Evolutionary conservation across 2,329 filamentous ascomycete genomes (phyloP), one percentile per base, ranked within the genome.

Genomic region (Cordyceps fumosorosea): DNA sequence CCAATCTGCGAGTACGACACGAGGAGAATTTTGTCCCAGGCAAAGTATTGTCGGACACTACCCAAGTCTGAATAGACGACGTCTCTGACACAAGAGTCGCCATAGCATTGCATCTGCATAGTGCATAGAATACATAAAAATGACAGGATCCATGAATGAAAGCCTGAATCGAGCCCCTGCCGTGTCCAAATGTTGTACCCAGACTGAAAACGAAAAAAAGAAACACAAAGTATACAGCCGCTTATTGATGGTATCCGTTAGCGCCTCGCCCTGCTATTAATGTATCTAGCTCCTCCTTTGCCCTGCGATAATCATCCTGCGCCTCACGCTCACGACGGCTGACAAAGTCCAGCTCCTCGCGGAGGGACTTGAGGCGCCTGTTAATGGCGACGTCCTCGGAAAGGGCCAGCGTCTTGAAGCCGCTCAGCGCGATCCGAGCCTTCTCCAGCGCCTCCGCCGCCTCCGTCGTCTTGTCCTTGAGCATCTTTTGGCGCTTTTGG

Each of bases 251-350:
- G 40, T 54, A 60, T 53, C 57, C 57, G 29, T 60, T 60, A 7
- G 57, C 50, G 3, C 57, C 57, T 7, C 50, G 57, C 22, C 32
- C 59, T 18, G 67, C 67, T 65, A 70, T 73, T 67, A 96, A 76
- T 60, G 76, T 78, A 54, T 87, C 84, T 67, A 97, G 74, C 79
- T 98, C 95, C 53, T 92, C 90, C 75, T 84, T 91, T 63, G 86
- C 84, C 66, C 77, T 79, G 68, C 90, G 84, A 72, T 95, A 99
- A 69, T 89, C 73, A 66, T 97, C 92, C 76, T 99, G 95, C 7
- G 91, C 92, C 76, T 97, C 91, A 63, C 93, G 82, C 78, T 98
- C 93, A 65, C 93, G 81, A 68, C 85, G 85, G 67, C 86, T 90
- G 11, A 98, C 84, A 68, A 90, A 90, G 7, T 81, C 83, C 24